phyloP scores from a whole-genome alignment of 345 rosid genomes.

The Populus tremula region DNA sequence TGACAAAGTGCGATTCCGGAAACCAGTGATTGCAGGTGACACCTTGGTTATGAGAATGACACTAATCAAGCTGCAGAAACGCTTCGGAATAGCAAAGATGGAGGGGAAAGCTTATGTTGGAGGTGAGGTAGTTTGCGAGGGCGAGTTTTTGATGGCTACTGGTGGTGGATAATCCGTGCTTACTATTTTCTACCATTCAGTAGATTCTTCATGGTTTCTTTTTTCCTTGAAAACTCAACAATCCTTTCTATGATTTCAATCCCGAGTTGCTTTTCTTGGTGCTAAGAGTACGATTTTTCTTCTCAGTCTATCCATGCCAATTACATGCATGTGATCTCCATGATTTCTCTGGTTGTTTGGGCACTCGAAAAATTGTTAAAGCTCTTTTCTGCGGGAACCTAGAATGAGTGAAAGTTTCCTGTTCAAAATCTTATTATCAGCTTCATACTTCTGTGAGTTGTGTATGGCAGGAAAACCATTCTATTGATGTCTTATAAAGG shows the following conservation, averaged over 20 bases:
- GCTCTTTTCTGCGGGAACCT: neutral
- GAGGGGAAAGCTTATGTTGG: constrained; percentile 97
- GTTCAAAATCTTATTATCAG: neutral
- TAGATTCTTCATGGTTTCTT: neutral
- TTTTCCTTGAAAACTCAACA: neutral
- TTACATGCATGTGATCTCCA: neutral
- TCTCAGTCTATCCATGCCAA: neutral
- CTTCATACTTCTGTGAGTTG: too few relatives aligned
- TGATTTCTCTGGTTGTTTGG: neutral
- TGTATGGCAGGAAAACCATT: neutral
- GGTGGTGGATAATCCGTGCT: constrained; percentile 42
- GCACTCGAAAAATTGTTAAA: neutral
- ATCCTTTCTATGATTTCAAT: neutral
- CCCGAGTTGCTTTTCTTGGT: neutral
- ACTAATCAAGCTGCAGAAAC: constrained; percentile 73
- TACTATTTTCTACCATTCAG: neutral
- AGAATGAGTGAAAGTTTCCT: neutral
- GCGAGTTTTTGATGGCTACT: constrained; percentile 90
- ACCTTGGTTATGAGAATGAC: constrained; percentile 98
- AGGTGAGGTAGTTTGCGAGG: constrained; percentile 75
- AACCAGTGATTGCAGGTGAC: constrained; percentile 96
- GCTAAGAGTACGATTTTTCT: too few relatives aligned
- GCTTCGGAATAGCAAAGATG: constrained; percentile 94
- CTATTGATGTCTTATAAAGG: too few relatives aligned
- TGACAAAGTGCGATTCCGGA: constrained; percentile 90